Percentiles rank a stretch among this genome's conserved stretches.
These are phyloP conservation scores for Cupressus sempervirens DNA, from an alignment of 75 land plant species.

Conservation along the genomic window DNA sequence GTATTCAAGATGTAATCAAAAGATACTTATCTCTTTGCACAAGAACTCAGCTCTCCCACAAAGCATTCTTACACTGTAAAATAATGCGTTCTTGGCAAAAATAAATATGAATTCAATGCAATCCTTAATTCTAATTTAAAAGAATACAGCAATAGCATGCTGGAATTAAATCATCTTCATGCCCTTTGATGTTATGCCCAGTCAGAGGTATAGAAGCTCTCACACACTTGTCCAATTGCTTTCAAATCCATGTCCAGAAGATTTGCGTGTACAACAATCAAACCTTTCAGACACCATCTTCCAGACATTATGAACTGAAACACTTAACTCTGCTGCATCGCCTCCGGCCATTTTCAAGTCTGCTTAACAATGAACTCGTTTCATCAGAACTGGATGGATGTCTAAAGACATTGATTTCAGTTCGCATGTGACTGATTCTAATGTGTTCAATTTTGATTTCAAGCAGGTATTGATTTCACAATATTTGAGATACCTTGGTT, in stretches of 20 bases:
- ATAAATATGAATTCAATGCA: too few species aligned
- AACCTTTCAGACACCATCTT: slow-evolving; percentile 9
- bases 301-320: not conserved
- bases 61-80: too few species aligned
- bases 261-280: slow-evolving; percentile 18
- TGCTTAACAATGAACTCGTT: not conserved
- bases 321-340: not conserved
- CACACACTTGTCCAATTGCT: slow-evolving; percentile 53
- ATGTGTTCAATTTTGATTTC: not conserved
- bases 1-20: too few species aligned
- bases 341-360: not conserved
- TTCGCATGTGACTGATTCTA: not conserved
- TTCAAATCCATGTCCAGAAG: slow-evolving; percentile 61
- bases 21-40: too few species aligned
- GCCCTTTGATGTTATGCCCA: too few species aligned
- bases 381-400: not conserved
- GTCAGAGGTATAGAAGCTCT: too few species aligned
- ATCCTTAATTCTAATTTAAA: too few species aligned
- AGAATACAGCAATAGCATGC: too few species aligned
- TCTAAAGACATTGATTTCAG: not conserved
- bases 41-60: too few species aligned
- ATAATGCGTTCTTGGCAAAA: too few species aligned
- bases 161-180: too few species aligned
- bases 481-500: not conserved
- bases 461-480: not conserved